phyloP scores from a whole-genome alignment of 2,329 filamentous ascomycete species.

The Pestalotiopsis sp. region DNA sequence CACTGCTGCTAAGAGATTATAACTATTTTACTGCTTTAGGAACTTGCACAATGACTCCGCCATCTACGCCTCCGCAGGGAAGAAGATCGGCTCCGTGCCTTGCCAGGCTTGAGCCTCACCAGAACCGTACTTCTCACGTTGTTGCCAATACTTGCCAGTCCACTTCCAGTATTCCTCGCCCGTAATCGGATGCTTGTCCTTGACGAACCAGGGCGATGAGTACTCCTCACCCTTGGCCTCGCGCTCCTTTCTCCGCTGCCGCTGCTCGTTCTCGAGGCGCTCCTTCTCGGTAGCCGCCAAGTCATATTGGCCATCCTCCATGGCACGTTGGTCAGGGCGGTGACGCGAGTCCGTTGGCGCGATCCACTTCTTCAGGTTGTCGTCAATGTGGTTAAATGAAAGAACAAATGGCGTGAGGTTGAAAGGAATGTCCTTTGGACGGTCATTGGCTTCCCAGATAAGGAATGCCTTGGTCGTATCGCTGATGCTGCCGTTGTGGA shows the following conservation, averaged over 20 bases:
- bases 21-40: neutral
- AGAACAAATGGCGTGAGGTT: slow-evolving; percentile 96
- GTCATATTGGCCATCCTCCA: slow-evolving; percentile 98
- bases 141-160: slow-evolving; percentile 85
- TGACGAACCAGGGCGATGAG: slow-evolving; percentile 80
- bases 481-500: slow-evolving; percentile 54
- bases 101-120: slow-evolving; percentile 66
- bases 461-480: slow-evolving; percentile 79
- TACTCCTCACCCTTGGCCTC: slow-evolving; percentile 84
- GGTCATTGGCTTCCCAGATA: slow-evolving; percentile 86
- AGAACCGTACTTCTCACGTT: slow-evolving; percentile 65
- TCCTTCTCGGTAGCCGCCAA: slow-evolving; percentile 93
- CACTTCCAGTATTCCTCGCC: slow-evolving; percentile 91
- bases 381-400: slow-evolving; percentile 88
- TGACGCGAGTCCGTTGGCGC: slow-evolving; percentile 94
- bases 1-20: neutral
- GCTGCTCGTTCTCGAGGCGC: slow-evolving; percentile 87
- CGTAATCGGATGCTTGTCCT: slow-evolving; percentile 72
- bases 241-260: slow-evolving; percentile 70
- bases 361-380: slow-evolving; percentile 74
- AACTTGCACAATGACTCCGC: neutral
- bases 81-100: slow-evolving; percentile 73
- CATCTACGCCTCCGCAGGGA: neutral
- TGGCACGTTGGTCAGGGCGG: slow-evolving; percentile 90
- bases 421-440: slow-evolving; percentile 87